phyloP scores from a whole-genome alignment of 2,329 filamentous ascomycete genomes.

The Paecilomyces fulvus region DNA sequence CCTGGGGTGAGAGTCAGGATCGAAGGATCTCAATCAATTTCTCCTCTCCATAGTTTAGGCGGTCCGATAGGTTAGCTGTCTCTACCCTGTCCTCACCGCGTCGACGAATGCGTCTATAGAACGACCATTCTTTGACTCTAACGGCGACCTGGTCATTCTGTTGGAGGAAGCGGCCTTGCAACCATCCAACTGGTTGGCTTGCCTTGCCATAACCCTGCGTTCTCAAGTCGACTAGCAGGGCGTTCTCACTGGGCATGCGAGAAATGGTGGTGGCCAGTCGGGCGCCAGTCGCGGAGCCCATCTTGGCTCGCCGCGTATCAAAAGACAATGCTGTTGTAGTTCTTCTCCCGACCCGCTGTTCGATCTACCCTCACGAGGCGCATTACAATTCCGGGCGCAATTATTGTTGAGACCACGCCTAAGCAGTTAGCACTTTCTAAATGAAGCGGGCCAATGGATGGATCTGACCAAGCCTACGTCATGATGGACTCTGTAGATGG shows the following conservation, averaged over 20 bases:
- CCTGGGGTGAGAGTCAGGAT: background rate
- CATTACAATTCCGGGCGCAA: background rate
- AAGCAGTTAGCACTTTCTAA: background rate
- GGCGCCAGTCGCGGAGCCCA: background rate
- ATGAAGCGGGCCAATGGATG: background rate
- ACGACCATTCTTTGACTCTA: background rate
- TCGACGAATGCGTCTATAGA: slow-evolving; percentile 15
- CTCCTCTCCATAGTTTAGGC: background rate
- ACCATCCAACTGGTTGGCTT: background rate
- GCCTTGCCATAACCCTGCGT: background rate
- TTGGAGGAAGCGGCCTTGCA: background rate
- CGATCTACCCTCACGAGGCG: background rate
- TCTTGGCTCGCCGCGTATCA: background rate
- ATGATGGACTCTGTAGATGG: background rate
- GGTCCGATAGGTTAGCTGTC: slow-evolving; percentile 1
- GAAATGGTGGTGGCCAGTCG: background rate
- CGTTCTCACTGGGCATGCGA: background rate
- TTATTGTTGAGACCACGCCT: background rate
- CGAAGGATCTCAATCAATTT: background rate
- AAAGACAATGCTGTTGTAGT: background rate
- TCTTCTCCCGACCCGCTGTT: background rate
- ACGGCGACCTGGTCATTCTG: background rate
- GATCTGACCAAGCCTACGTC: background rate
- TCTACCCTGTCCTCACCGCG: slow-evolving; percentile 19
- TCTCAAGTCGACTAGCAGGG: background rate